phyloP scores from a whole-genome alignment of 202 grass and related monocot genomes.

The Zoysia matrella region DNA sequence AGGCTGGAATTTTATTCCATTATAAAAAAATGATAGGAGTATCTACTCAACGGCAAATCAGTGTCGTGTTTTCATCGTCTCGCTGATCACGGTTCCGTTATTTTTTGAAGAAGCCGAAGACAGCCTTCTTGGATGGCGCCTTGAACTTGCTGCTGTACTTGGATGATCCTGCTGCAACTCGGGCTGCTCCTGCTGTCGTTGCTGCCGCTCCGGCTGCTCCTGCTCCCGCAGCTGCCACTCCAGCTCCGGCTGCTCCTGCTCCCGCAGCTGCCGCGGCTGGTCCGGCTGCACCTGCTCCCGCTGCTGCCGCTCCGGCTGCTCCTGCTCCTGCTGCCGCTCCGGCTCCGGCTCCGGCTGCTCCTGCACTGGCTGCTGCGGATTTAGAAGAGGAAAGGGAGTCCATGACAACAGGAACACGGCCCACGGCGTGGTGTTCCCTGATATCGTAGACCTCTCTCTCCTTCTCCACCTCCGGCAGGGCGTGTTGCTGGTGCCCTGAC shows the following conservation, averaged over 20 bases:
- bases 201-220: too few relatives aligned
- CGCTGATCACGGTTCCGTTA: slow-evolving; percentile 17
- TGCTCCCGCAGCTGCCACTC: too few relatives aligned
- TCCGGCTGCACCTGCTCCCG: too few relatives aligned
- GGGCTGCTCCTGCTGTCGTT: too few relatives aligned
- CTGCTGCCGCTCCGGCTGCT: neutral
- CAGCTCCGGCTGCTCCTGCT: too few relatives aligned
- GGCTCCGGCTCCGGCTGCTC: neutral
- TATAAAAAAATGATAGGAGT: too few relatives aligned
- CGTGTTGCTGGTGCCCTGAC: neutral
- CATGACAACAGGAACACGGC: slow-evolving; percentile 3
- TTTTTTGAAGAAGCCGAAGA: slow-evolving; percentile 60
- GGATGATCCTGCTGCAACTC: too few relatives aligned
- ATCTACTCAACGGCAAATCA: too few relatives aligned
- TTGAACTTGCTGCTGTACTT: slow-evolving; percentile 48
- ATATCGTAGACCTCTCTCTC: slow-evolving; percentile 56
- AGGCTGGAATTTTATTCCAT: too few relatives aligned
- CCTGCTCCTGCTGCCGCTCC: neutral
- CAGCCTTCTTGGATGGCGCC: slow-evolving; percentile 43
- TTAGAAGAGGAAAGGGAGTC: slow-evolving; percentile 17
- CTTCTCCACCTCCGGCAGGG: slow-evolving; percentile 30
- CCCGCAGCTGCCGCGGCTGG: too few relatives aligned
- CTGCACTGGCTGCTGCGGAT: neutral
- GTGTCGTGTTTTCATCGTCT: too few relatives aligned
- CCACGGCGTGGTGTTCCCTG: slow-evolving; percentile 53